Evolutionary conservation across 805 yeast genomes (phyloP).

Genomic region (Debaryomyces maramus): DNA sequence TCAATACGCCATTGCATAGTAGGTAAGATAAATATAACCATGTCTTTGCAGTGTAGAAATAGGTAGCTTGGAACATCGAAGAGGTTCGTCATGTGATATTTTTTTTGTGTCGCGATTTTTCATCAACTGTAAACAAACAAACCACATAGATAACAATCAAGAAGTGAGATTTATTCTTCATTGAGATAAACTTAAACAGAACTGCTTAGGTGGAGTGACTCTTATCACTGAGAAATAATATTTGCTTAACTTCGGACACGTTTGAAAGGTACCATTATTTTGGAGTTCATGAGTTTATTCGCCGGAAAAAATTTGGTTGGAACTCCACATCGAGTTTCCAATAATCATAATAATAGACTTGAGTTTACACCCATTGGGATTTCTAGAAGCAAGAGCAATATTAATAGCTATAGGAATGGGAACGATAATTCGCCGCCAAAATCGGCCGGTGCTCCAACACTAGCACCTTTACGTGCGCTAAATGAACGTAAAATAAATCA

Average conservation of each 20-base stretch:
- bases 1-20: too few species aligned
- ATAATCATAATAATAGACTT: constrained; percentile 3
- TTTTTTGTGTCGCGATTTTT: not conserved
- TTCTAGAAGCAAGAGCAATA: not conserved
- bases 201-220: not conserved
- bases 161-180: not conserved
- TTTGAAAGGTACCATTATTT: too few species aligned
- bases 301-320: constrained; percentile 13
- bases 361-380: constrained; percentile 20
- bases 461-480: not conserved
- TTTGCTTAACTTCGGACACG: too few species aligned
- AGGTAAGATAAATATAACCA: too few species aligned
- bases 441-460: not conserved
- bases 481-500: not conserved
- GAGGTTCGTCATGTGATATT: not conserved
- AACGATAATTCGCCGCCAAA: not conserved
- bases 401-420: not conserved
- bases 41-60: too few species aligned
- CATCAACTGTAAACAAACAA: constrained; percentile 1
- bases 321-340: constrained; percentile 12
- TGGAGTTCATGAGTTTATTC: constrained; percentile 12
- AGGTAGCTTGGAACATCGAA: too few species aligned
- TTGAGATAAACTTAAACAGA: not conserved
- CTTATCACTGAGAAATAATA: too few species aligned
- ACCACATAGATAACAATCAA: not conserved